phyloP scores from a whole-genome alignment of 768 basidiomycete species.

The Lactifluus hygrophoroides region DNA sequence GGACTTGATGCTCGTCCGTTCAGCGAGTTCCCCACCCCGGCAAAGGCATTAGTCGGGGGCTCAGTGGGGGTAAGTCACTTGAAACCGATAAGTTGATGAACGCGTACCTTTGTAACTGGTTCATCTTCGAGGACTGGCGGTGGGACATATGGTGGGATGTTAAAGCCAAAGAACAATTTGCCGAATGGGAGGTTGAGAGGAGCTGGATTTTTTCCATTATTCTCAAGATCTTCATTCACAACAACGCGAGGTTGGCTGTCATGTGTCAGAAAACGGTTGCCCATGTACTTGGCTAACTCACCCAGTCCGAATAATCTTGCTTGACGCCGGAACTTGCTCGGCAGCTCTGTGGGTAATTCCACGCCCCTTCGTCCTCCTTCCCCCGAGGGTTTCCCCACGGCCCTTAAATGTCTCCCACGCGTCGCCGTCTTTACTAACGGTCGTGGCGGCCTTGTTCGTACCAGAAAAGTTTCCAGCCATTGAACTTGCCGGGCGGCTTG shows the following conservation, averaged over 20 bases:
- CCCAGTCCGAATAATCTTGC: conserved; percentile 90
- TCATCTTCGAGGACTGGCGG: conserved; percentile 26
- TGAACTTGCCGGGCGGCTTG: conserved; percentile 71
- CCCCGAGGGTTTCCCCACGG: conserved; percentile 82
- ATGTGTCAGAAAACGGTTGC: conserved; percentile 17
- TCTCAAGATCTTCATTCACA: conserved; percentile 69
- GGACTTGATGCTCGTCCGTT: conserved; percentile 40
- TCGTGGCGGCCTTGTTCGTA: conserved; percentile 36
- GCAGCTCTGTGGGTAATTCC: conserved; percentile 79
- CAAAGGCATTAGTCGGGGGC: conserved; percentile 45
- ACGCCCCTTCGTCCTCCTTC: conserved; percentile 91
- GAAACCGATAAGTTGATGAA: not conserved
- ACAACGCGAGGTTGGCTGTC: conserved; percentile 74
- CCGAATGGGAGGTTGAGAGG: conserved; percentile 87
- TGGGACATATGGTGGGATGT: conserved; percentile 59
- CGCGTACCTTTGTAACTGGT: conserved; percentile 18
- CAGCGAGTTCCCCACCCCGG: conserved; percentile 60
- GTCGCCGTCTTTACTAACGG: conserved; percentile 68
- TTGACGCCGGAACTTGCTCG: conserved; percentile 68
- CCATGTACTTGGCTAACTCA: conserved; percentile 34
- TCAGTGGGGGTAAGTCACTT: conserved; percentile 14
- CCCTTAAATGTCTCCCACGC: conserved; percentile 97
- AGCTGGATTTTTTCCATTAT: conserved; percentile 75
- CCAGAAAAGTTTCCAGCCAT: conserved; percentile 60
- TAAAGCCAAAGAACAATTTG: conserved; percentile 95